A percentile compares a stretch with the other conserved stretches of the same genome.
Conservation (phyloP, 352 stramenopile genomes). For the Phytophthora pinifolia region DNA sequence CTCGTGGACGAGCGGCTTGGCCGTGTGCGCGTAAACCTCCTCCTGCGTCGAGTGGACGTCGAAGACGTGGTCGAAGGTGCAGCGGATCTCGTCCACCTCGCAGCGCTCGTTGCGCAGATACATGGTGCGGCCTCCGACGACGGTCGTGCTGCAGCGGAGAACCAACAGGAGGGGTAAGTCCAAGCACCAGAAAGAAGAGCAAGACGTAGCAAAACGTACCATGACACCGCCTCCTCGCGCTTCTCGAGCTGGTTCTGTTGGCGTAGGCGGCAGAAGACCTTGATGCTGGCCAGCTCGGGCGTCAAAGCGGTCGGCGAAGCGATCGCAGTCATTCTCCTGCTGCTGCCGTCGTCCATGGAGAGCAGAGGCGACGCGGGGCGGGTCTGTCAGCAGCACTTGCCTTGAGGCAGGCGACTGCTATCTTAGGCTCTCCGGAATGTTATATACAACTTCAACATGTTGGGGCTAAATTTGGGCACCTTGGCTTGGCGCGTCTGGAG, state of each 20-base stretch:
- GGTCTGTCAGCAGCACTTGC: neutral
- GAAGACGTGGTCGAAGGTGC: constrained; percentile 76
- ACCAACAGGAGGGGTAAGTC: neutral
- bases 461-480: too few species aligned
- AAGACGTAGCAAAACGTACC: constrained; percentile 26
- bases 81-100: constrained; percentile 76
- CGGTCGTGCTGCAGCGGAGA: constrained; percentile 42
- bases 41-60: constrained; percentile 53
- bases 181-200: neutral
- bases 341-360: constrained; percentile 25
- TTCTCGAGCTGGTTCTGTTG: constrained; percentile 79
- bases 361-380: neutral
- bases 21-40: constrained; percentile 71
- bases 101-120: constrained; percentile 66
- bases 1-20: constrained; percentile 62
- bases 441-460: constrained; percentile 11
- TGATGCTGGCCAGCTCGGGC: constrained; percentile 45
- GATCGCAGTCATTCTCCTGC: constrained; percentile 24
- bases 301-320: constrained; percentile 6
- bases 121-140: constrained; percentile 56
- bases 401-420: constrained; percentile 4
- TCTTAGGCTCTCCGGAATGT: constrained; percentile 1
- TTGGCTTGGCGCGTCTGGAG: too few species aligned
- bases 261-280: constrained; percentile 75
- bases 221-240: constrained; percentile 57